Evolutionary conservation across 2,329 filamentous ascomycete genomes (phyloP).

Genomic region (Exophiala sp.): DNA sequence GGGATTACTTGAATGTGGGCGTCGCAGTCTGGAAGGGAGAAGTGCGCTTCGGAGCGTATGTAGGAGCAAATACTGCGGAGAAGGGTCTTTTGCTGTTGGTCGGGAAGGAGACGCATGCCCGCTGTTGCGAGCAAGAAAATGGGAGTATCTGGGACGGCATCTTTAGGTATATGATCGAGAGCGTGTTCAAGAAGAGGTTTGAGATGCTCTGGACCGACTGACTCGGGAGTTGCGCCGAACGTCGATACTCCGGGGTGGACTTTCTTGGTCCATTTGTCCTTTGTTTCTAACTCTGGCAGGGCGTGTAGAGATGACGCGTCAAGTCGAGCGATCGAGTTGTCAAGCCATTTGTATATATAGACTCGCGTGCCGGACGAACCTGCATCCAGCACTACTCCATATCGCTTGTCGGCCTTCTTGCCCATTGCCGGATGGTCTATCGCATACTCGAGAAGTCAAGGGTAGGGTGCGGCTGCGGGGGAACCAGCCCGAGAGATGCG

Average conservation of each 20-base stretch:
- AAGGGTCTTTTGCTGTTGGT: slow-evolving; percentile 67
- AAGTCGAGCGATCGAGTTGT: slow-evolving; percentile 64
- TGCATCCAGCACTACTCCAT: slow-evolving; percentile 94
- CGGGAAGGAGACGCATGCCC: slow-evolving; percentile 82
- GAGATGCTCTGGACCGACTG: slow-evolving; percentile 78
- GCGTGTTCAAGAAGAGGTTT: slow-evolving; percentile 78
- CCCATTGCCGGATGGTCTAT: slow-evolving; percentile 16
- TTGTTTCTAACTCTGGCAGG: slow-evolving; percentile 76
- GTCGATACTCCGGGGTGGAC: slow-evolving; percentile 90
- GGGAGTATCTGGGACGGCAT: slow-evolving; percentile 78
- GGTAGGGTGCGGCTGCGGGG: background rate
- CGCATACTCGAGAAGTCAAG: background rate
- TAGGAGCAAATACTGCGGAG: slow-evolving; percentile 79
- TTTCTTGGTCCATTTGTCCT: slow-evolving; percentile 88
- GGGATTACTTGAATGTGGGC: slow-evolving; percentile 91
- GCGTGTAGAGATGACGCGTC: slow-evolving; percentile 59
- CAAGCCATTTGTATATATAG: slow-evolving; percentile 91
- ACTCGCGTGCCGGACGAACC: slow-evolving; percentile 92
- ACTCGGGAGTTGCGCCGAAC: slow-evolving; percentile 72
- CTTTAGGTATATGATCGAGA: slow-evolving; percentile 68
- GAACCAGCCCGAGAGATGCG: background rate
- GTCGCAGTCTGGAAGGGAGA: slow-evolving; percentile 84
- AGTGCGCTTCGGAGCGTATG: slow-evolving; percentile 70
- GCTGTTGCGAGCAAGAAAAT: slow-evolving; percentile 95
- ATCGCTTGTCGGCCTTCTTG: slow-evolving; percentile 48